These are phyloP conservation scores for Flaveria sonorensis DNA, from an alignment of 129 eudicot genomes.

Conservation along the genomic window DNA sequence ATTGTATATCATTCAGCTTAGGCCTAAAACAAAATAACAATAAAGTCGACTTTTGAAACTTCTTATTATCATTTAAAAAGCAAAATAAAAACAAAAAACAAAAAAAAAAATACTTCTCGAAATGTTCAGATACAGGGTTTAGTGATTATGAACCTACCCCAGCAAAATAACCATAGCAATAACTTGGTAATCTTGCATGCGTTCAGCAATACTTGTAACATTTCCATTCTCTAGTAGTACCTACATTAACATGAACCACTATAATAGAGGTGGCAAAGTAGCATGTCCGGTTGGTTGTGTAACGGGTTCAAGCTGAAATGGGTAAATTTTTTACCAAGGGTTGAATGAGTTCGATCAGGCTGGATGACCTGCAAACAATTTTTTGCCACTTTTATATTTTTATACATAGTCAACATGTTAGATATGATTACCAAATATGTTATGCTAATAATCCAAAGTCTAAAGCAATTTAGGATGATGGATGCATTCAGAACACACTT, in stretches of 20 bases:
- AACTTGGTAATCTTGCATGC: conserved; percentile 84
- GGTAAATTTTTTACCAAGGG: neutral
- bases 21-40: conserved; percentile 54
- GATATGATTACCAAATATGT: neutral
- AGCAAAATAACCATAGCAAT: conserved; percentile 80
- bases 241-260: conserved; percentile 39
- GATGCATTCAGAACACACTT: neutral
- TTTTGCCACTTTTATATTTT: neutral
- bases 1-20: conserved; percentile 62
- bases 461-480: neutral
- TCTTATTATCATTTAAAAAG: neutral
- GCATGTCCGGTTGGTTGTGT: neutral
- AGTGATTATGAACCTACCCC: conserved; percentile 52
- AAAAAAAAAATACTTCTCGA: neutral
- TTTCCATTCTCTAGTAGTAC: conserved; percentile 66
- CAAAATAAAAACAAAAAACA: neutral
- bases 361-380: neutral
- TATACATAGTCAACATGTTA: neutral
- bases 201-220: conserved; percentile 52
- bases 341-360: neutral
- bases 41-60: neutral
- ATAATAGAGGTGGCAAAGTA: neutral
- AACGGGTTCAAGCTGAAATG: neutral
- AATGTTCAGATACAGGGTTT: neutral
- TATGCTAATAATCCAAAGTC: neutral